Conservation (phyloP, 148 eudicot genomes). For the Nepenthes gracilis region DNA sequence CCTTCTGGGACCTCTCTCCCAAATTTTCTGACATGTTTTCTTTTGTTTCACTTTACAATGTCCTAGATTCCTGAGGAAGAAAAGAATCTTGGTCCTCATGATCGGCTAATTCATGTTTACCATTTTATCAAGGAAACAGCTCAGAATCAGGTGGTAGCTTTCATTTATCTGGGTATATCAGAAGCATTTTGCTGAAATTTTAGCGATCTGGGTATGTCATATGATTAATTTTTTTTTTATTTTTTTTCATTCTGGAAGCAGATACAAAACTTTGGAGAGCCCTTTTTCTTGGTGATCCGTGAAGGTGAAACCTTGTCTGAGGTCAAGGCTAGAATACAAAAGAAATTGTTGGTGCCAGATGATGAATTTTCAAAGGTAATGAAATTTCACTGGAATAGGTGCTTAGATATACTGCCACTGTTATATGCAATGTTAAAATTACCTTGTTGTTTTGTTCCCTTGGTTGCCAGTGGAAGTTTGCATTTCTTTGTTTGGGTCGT, state of each 20-base stretch:
- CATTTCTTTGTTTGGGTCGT: conserved; percentile 54
- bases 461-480: conserved; percentile 63
- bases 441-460: neutral
- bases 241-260: conserved; percentile 31
- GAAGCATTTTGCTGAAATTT: neutral
- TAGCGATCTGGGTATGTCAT: neutral
- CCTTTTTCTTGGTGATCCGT: conserved; percentile 80
- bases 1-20: too few species aligned
- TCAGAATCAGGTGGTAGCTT: conserved; percentile 66
- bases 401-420: neutral
- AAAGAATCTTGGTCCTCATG: conserved; percentile 70
- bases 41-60: neutral
- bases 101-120: conserved; percentile 77
- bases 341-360: conserved; percentile 77
- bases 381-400: neutral
- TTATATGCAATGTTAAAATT: neutral
- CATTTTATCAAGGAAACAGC: conserved; percentile 76
- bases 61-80: conserved; percentile 88
- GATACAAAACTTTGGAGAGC: conserved; percentile 83
- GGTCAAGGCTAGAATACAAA: conserved; percentile 69
- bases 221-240: neutral
- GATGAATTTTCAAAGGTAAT: conserved; percentile 81
- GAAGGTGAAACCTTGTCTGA: conserved; percentile 84
- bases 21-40: too few species aligned
- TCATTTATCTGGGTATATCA: neutral